A percentile compares a stretch with the other conserved stretches of the same genome.
phyloP scores from a whole-genome alignment of 768 basidiomycete genomes.

The Boletus reticulatus region DNA sequence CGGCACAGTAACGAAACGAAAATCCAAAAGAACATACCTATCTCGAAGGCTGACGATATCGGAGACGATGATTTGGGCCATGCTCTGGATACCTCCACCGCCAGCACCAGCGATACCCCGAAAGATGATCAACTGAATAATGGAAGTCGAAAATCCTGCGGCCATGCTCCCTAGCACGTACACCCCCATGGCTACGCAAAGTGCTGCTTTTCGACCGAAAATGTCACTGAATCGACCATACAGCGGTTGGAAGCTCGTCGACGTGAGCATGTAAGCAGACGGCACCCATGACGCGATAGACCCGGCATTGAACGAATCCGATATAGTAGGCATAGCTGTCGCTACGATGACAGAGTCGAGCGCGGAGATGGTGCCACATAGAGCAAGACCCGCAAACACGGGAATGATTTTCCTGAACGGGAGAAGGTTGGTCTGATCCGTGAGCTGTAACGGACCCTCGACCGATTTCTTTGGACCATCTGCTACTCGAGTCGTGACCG shows the following conservation, averaged over 20 bases:
- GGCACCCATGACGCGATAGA: constrained; percentile 60
- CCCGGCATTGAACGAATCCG: constrained; percentile 56
- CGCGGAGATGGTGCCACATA: constrained; percentile 60
- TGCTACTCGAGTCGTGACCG: neutral
- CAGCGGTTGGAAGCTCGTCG: constrained; percentile 38
- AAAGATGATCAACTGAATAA: constrained; percentile 67
- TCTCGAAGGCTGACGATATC: constrained; percentile 72
- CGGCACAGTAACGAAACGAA: neutral
- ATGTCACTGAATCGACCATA: constrained; percentile 67
- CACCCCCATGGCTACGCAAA: constrained; percentile 56
- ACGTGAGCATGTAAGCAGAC: constrained; percentile 67
- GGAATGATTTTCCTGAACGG: constrained; percentile 62
- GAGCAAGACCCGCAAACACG: constrained; percentile 58
- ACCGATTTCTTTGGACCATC: neutral
- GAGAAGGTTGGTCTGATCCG: constrained; percentile 76
- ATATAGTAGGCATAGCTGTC: constrained; percentile 72
- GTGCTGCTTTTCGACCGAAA: constrained; percentile 60
- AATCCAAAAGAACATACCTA: constrained; percentile 36
- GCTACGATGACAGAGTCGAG: constrained; percentile 74
- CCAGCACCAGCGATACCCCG: constrained; percentile 68
- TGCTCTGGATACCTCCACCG: constrained; percentile 67
- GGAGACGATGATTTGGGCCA: constrained; percentile 69
- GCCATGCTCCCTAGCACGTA: constrained; percentile 66
- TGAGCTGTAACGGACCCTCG: constrained; percentile 32
- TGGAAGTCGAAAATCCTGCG: constrained; percentile 63